Conservation (phyloP, 1,284 basidiomycete species). For the Ganoderma multipileum region DNA sequence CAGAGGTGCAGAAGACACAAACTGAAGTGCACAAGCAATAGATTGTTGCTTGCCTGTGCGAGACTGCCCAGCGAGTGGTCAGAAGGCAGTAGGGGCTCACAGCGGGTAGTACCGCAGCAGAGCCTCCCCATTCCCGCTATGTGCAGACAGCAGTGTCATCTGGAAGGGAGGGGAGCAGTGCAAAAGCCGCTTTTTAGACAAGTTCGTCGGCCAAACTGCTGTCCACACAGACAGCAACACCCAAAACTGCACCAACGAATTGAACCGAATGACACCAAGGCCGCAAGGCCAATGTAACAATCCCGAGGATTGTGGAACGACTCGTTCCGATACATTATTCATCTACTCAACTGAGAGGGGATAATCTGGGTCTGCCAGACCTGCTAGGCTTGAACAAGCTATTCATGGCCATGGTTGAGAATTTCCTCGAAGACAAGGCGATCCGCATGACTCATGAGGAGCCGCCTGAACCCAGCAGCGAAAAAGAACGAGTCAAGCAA, state of each 20-base stretch:
- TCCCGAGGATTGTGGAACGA: neutral
- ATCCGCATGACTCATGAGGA: slow-evolving; percentile 9
- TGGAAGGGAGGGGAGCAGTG: slow-evolving; percentile 15
- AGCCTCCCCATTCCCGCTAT: slow-evolving; percentile 17
- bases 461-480: neutral
- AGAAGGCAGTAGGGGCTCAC: neutral
- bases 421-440: slow-evolving; percentile 12
- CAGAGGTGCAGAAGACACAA: neutral
- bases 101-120: slow-evolving; percentile 2
- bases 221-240: neutral
- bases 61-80: too few relatives aligned
- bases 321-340: slow-evolving; percentile 6
- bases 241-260: neutral
- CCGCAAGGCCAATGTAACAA: neutral
- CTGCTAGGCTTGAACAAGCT: slow-evolving; percentile 12
- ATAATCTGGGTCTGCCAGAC: slow-evolving; percentile 7
- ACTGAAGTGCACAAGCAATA: neutral
- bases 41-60: neutral
- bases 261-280: slow-evolving; percentile 8
- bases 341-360: neutral
- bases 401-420: neutral
- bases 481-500: slow-evolving; percentile 1
- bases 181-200: neutral
- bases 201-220: neutral
- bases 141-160: neutral